Conservation (phyloP, 305 asterid genomes). For the Plantago coronopus region DNA sequence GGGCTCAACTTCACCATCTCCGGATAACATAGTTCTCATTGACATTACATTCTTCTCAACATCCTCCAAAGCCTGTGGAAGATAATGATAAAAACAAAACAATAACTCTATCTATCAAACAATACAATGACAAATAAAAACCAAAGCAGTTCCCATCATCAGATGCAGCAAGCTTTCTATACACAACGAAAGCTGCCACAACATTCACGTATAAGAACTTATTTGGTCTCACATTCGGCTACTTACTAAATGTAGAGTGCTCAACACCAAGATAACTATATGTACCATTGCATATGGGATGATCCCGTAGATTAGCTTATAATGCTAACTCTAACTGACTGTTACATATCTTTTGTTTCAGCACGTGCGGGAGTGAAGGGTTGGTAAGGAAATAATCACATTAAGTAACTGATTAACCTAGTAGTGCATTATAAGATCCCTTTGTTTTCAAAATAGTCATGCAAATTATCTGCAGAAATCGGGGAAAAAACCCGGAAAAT, state of each 20-base stretch:
- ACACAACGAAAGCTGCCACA: not conserved
- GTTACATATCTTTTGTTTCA: too few species aligned
- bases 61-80: slow-evolving; percentile 81
- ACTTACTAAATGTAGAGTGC: not conserved
- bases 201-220: not conserved
- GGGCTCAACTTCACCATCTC: slow-evolving; percentile 93
- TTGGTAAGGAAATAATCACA: not conserved
- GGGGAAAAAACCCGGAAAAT: too few species aligned
- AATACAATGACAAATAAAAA: slow-evolving; percentile 1
- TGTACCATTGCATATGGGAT: not conserved
- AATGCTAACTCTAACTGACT: too few species aligned
- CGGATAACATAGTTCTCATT: slow-evolving; percentile 79
- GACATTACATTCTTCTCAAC: slow-evolving; percentile 85
- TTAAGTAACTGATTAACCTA: not conserved
- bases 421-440: not conserved
- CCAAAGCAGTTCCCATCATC: slow-evolving; percentile 6
- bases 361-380: too few species aligned
- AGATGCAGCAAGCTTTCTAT: not conserved
- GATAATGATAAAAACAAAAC: slow-evolving; percentile 16
- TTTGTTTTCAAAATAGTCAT: too few species aligned
- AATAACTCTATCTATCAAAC: slow-evolving; percentile 4
- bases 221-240: slow-evolving; percentile 12
- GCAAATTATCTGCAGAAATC: too few species aligned
- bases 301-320: too few species aligned
- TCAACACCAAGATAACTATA: slow-evolving; percentile 4